These are phyloP conservation scores for Brassica napus DNA, from an alignment of 345 rosid species.

Conservation along the genomic window DNA sequence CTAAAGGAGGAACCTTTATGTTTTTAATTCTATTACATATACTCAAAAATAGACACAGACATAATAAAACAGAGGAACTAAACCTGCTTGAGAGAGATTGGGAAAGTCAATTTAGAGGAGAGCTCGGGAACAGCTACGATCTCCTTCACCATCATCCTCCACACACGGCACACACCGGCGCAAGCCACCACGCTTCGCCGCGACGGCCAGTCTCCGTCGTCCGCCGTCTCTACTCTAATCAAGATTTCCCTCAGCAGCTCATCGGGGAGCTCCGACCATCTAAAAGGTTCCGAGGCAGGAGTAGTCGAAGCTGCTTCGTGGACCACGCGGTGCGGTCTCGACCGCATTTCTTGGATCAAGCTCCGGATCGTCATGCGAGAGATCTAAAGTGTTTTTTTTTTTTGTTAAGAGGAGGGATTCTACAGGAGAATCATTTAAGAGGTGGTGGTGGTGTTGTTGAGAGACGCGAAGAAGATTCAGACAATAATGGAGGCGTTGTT, in stretches of 20 bases:
- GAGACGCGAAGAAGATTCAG: slow-evolving; percentile 35
- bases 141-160: slow-evolving; percentile 68
- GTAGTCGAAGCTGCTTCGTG: slow-evolving; percentile 41
- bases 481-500: slow-evolving; percentile 27
- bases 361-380: slow-evolving; percentile 52
- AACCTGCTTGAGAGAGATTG: slow-evolving; percentile 87
- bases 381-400: background rate
- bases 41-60: background rate
- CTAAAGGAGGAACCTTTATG: background rate
- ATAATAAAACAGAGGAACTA: background rate
- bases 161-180: slow-evolving; percentile 76
- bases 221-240: slow-evolving; percentile 60
- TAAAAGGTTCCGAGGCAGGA: slow-evolving; percentile 35
- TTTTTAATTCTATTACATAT: background rate
- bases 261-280: slow-evolving; percentile 76
- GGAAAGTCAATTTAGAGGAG: slow-evolving; percentile 76
- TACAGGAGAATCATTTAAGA: slow-evolving; percentile 25
- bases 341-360: slow-evolving; percentile 51
- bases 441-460: slow-evolving; percentile 17
- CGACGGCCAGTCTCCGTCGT: slow-evolving; percentile 62
- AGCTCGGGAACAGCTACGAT: slow-evolving; percentile 63
- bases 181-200: slow-evolving; percentile 77
- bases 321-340: slow-evolving; percentile 62
- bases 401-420: background rate
- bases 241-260: slow-evolving; percentile 78